Conservation (phyloP, 2,329 filamentous ascomycete genomes). For the Pyrenophora graminea region DNA sequence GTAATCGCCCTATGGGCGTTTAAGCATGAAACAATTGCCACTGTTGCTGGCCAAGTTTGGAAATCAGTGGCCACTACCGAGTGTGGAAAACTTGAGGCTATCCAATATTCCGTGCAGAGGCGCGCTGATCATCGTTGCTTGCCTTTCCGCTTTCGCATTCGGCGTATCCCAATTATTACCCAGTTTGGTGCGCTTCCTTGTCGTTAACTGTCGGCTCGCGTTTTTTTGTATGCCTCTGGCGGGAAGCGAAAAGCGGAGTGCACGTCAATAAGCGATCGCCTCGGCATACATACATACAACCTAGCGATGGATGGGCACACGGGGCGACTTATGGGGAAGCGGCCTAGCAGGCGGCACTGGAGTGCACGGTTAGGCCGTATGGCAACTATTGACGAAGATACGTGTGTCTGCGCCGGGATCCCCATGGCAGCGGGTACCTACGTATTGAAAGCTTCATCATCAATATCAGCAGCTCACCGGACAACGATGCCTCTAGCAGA, state of each 20-base stretch:
- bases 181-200: neutral
- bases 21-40: no score
- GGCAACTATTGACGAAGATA: constrained; percentile 5
- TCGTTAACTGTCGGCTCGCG: neutral
- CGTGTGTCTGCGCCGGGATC: neutral
- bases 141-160: constrained; percentile 7
- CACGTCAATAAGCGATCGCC: constrained; percentile 3
- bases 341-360: constrained; percentile 1
- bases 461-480: neutral
- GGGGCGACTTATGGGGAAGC: constrained; percentile 1
- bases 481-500: no score
- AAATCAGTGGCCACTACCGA: constrained; percentile 11
- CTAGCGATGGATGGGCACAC: constrained; percentile 1
- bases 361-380: neutral
- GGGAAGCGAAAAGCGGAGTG: constrained; percentile 1
- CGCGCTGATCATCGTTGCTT: constrained; percentile 6
- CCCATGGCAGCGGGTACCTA: constrained; percentile 3
- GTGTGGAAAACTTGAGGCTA: neutral
- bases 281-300: neutral
- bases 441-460: constrained; percentile 3
- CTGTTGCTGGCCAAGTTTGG: no score
- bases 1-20: constrained; percentile 5
- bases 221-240: neutral
- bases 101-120: constrained; percentile 7
- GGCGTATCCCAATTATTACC: constrained; percentile 3